phyloP scores from a whole-genome alignment of 2,329 filamentous ascomycete genomes.

The Aureobasidium sp. region DNA sequence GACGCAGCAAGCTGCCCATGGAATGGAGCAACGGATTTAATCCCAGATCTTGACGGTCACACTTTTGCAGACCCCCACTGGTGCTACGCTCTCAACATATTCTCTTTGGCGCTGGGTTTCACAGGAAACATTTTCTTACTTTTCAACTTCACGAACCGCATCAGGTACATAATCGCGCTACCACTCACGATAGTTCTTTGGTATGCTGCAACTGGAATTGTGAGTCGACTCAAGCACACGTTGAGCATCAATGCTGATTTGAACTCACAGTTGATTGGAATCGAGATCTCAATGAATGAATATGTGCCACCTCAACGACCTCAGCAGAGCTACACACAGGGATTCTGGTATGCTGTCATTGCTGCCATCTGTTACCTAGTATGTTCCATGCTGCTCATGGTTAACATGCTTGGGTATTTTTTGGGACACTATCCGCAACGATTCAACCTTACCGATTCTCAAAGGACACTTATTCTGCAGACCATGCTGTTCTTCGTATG shows the following conservation, averaged over 20 bases:
- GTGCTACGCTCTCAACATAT: constrained; percentile 67
- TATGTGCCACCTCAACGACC: constrained; percentile 47
- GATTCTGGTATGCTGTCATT: constrained; percentile 80
- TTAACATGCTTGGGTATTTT: constrained; percentile 74
- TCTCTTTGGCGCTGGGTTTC: constrained; percentile 69
- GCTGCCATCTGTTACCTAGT: constrained; percentile 74
- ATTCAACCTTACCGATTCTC: constrained; percentile 69
- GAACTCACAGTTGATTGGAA: constrained; percentile 58
- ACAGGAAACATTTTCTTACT: constrained; percentile 74
- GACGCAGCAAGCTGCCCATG: constrained; percentile 27
- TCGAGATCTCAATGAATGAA: constrained; percentile 58
- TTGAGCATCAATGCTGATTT: too few relatives aligned
- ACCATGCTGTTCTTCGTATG: constrained; percentile 81
- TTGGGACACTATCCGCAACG: constrained; percentile 69
- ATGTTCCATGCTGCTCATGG: constrained; percentile 65
- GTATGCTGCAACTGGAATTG: constrained; percentile 56
- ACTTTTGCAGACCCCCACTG: constrained; percentile 64
- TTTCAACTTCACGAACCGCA: constrained; percentile 74
- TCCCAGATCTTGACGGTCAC: constrained; percentile 48
- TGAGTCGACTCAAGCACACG: constrained; percentile 36
- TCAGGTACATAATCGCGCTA: constrained; percentile 75
- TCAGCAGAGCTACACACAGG: constrained; percentile 62
- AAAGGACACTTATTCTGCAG: constrained; percentile 83
- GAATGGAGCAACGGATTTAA: constrained; percentile 22
- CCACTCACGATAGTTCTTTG: constrained; percentile 78